These are phyloP conservation scores for Cerioporus squamosus DNA, from an alignment of 1,284 basidiomycete species.

Conservation along the genomic window DNA sequence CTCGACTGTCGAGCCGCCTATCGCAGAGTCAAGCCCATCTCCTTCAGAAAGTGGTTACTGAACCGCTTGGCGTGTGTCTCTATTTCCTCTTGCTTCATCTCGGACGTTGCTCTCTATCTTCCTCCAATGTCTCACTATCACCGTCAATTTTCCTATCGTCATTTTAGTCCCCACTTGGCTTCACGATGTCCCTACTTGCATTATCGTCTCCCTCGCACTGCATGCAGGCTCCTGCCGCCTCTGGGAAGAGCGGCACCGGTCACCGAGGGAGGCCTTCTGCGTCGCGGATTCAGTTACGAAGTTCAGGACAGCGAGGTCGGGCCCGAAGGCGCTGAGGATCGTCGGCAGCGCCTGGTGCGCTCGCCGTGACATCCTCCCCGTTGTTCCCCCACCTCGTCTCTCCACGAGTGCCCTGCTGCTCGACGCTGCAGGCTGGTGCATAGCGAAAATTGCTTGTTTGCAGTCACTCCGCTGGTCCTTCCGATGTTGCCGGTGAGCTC, in stretches of 20 bases:
- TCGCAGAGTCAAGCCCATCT: constrained; percentile 66
- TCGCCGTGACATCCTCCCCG: constrained; percentile 14
- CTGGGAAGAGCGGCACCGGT: constrained; percentile 23
- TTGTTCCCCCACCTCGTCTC: constrained; percentile 21
- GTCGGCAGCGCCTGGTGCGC: constrained; percentile 34
- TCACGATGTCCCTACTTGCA: constrained; percentile 18
- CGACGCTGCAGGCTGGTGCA: constrained; percentile 47
- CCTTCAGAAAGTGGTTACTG: constrained; percentile 63
- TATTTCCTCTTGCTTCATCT: constrained; percentile 22
- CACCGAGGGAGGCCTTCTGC: constrained; percentile 14
- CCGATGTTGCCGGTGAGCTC: constrained; percentile 25
- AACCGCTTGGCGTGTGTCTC: constrained; percentile 33
- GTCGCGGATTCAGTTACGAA: constrained; percentile 11
- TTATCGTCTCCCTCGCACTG: constrained; percentile 16
- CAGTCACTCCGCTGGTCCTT: constrained; percentile 17
- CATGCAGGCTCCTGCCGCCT: constrained; percentile 22
- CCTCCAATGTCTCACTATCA: constrained; percentile 17
- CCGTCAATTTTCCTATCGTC: constrained; percentile 19
- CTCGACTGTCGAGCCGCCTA: constrained; percentile 54
- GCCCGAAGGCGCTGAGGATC: constrained; percentile 23
- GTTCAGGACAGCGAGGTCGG: constrained; percentile 18
- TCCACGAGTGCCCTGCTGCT: constrained; percentile 44
- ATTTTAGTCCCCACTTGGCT: constrained; percentile 17
- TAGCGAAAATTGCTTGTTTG: constrained; percentile 22
- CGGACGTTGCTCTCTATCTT: constrained; percentile 26